Evolutionary conservation across 768 basidiomycete genomes (phyloP).

Genomic region (Imleria badia): DNA sequence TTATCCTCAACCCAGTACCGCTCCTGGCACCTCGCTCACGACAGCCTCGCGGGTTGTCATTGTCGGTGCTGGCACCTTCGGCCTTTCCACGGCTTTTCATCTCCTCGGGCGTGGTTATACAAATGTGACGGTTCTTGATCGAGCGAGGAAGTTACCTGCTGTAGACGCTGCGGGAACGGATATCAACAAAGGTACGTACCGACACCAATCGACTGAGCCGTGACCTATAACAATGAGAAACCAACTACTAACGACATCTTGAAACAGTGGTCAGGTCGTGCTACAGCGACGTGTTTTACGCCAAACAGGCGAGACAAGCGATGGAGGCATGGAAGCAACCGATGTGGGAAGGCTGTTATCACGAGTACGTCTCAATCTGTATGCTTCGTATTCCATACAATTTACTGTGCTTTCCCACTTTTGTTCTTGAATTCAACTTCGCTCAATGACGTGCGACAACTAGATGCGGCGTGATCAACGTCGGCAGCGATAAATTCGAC

Average conservation of each 20-base stretch:
- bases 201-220: not conserved
- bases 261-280: conserved; percentile 71
- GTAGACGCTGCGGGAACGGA: conserved; percentile 75
- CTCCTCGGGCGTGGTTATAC: conserved; percentile 69
- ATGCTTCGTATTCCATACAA: not conserved
- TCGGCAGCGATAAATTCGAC: conserved; percentile 40
- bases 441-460: not conserved
- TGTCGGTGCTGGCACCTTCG: conserved; percentile 83
- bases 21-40: not conserved
- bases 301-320: conserved; percentile 72
- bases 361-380: conserved; percentile 60
- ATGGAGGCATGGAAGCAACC: conserved; percentile 73
- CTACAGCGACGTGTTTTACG: conserved; percentile 68
- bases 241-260: not conserved
- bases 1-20: not conserved
- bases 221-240: not conserved
- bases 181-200: conserved; percentile 38
- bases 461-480: conserved; percentile 30
- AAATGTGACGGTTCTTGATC: conserved; percentile 74
- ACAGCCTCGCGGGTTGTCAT: conserved; percentile 44
- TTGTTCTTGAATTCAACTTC: not conserved
- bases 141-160: conserved; percentile 67
- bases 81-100: conserved; percentile 81
- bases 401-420: not conserved
- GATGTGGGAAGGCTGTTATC: conserved; percentile 73